phyloP scores from a whole-genome alignment of 2,329 filamentous ascomycete species.

The Cladophialophora yegresii region DNA sequence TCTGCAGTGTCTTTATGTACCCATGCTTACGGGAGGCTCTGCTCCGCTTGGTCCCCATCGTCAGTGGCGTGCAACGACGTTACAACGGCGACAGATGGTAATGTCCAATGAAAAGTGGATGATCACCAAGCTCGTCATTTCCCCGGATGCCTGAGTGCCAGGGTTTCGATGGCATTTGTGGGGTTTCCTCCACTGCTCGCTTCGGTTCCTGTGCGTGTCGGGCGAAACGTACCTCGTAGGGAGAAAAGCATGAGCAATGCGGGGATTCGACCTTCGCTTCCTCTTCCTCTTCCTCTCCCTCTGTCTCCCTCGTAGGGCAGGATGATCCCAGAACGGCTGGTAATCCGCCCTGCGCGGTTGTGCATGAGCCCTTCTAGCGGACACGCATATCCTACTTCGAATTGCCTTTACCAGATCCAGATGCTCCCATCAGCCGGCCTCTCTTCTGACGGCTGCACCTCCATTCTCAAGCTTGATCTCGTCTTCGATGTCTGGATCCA shows the following conservation, averaged over 20 bases:
- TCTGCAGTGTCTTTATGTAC: not conserved
- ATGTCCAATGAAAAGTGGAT: not conserved
- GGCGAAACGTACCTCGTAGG: too few relatives aligned
- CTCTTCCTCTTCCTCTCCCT: too few relatives aligned
- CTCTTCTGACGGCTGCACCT: not conserved
- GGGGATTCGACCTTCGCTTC: too few relatives aligned
- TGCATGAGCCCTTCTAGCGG: too few relatives aligned
- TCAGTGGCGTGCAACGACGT: not conserved
- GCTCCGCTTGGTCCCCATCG: not conserved
- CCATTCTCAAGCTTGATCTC: not conserved
- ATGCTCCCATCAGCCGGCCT: not conserved
- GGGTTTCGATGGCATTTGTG: too few relatives aligned
- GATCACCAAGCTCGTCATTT: not conserved
- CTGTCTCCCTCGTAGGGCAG: too few relatives aligned
- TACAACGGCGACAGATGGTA: not conserved
- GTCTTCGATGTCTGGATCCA: constrained; percentile 57
- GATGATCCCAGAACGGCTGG: too few relatives aligned
- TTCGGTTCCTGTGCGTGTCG: too few relatives aligned
- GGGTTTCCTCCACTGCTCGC: too few relatives aligned
- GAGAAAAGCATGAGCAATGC: too few relatives aligned
- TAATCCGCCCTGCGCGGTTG: too few relatives aligned
- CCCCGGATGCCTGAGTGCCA: not conserved
- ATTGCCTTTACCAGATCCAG: not conserved
- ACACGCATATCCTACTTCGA: too few relatives aligned
- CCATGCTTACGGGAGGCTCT: not conserved